Evolutionary conservation across 352 stramenopile genomes (phyloP).

Genomic region (Pythium guiyangense): DNA sequence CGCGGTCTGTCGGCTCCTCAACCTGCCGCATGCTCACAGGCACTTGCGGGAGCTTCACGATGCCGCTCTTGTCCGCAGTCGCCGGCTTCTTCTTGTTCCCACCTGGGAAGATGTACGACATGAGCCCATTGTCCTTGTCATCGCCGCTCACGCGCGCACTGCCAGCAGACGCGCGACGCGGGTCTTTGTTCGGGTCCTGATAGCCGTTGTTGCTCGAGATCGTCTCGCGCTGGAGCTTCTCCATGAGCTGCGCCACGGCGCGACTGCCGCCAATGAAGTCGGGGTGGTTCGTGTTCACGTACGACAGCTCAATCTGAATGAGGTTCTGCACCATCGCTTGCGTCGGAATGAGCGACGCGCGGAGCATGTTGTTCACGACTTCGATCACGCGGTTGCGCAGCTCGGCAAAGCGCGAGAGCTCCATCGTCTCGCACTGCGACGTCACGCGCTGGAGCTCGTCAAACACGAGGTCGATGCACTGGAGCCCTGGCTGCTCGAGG

Average conservation of each 20-base stretch:
- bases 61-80: slow-evolving; percentile 35
- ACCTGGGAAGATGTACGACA: slow-evolving; percentile 75
- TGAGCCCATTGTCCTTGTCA: slow-evolving; percentile 60
- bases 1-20: slow-evolving; percentile 93
- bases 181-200: slow-evolving; percentile 42
- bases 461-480: slow-evolving; percentile 99
- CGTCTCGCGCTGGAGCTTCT: slow-evolving; percentile 90
- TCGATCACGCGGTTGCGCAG: slow-evolving; percentile 95
- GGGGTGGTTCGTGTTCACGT: slow-evolving; percentile 99
- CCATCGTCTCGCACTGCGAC: slow-evolving; percentile 93
- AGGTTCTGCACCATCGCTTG: slow-evolving; percentile 97
- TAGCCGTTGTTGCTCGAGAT: slow-evolving; percentile 44
- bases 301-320: slow-evolving; percentile 98
- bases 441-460: slow-evolving; percentile 97
- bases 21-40: slow-evolving; percentile 95
- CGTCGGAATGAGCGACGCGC: slow-evolving; percentile 70
- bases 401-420: slow-evolving; percentile 94
- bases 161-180: slow-evolving; percentile 28
- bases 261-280: slow-evolving; percentile 98
- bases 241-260: slow-evolving; percentile 94
- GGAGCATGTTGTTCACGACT: slow-evolving; percentile 89
- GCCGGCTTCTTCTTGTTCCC: slow-evolving; percentile 30
- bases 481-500: slow-evolving; percentile 93
- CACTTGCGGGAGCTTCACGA: slow-evolving; percentile 95
- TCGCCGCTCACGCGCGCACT: slow-evolving; percentile 24